phyloP scores from a whole-genome alignment of 495 filamentous ascomycete genomes.

The Filosporella fistucella region DNA sequence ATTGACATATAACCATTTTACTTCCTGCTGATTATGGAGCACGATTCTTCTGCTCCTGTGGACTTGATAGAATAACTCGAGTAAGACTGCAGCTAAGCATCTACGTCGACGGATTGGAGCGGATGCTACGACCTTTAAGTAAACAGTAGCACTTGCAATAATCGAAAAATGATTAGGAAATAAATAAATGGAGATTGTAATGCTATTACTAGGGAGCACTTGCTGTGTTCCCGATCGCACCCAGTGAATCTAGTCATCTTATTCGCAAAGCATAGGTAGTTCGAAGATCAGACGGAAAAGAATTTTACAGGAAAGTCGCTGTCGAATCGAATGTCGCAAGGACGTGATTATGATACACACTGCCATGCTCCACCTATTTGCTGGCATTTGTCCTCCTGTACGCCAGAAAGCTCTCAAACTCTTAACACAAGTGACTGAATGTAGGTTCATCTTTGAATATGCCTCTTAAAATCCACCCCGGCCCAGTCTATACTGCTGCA shows the following conservation, averaged over 20 bases:
- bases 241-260: not conserved
- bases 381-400: too few species aligned
- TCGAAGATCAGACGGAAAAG: not conserved
- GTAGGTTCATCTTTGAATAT: not conserved
- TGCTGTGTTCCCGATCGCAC: not conserved
- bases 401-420: not conserved
- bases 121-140: too few species aligned
- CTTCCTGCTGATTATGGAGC: too few species aligned
- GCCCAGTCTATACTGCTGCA: constrained; percentile 67
- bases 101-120: too few species aligned
- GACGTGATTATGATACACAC: not conserved
- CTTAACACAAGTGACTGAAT: not conserved
- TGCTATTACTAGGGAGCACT: too few species aligned
- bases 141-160: too few species aligned
- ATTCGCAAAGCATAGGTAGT: not conserved
- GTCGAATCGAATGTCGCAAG: not conserved
- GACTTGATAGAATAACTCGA: too few species aligned
- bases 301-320: not conserved
- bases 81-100: too few species aligned
- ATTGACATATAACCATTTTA: too few species aligned
- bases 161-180: too few species aligned
- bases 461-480: not conserved
- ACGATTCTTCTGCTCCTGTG: too few species aligned
- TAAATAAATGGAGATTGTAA: too few species aligned
- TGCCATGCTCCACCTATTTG: not conserved